phyloP scores from a whole-genome alignment of 768 basidiomycete species.

The Lentinula lateritia region DNA sequence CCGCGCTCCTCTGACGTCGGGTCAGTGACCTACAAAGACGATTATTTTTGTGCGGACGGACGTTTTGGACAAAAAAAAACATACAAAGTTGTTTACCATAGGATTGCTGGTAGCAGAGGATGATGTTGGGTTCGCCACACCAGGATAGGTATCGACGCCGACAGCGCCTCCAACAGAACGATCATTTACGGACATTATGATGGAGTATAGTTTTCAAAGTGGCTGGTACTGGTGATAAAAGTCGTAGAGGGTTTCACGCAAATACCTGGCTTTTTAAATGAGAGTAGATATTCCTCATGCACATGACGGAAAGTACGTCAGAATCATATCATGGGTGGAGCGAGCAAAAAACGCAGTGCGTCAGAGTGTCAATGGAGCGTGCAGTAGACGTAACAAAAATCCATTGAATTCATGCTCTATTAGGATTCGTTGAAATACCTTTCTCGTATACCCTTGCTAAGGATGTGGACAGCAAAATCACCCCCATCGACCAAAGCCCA shows the following conservation, averaged over 20 bases:
- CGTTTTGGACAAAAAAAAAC: conserved; percentile 11
- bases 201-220: conserved; percentile 2
- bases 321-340: conserved; percentile 1
- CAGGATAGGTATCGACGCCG: conserved; percentile 34
- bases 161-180: conserved; percentile 17
- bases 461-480: conserved; percentile 71
- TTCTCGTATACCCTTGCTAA: conserved; percentile 60
- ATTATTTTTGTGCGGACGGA: background rate
- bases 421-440: conserved; percentile 51
- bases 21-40: conserved; percentile 28
- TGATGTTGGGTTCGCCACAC: conserved; percentile 39
- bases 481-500: conserved; percentile 87
- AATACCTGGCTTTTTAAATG: background rate
- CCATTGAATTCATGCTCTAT: background rate
- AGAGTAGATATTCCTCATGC: background rate
- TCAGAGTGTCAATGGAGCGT: background rate
- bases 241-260: background rate
- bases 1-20: conserved; percentile 33
- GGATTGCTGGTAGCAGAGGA: conserved; percentile 30
- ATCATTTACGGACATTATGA: conserved; percentile 31
- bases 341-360: background rate
- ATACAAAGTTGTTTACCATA: conserved; percentile 36
- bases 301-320: background rate
- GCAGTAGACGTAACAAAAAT: background rate
- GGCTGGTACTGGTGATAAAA: background rate